Evolutionary conservation across 2,329 filamentous ascomycete genomes (phyloP).

Genomic region (Xylariaceae sp.): DNA sequence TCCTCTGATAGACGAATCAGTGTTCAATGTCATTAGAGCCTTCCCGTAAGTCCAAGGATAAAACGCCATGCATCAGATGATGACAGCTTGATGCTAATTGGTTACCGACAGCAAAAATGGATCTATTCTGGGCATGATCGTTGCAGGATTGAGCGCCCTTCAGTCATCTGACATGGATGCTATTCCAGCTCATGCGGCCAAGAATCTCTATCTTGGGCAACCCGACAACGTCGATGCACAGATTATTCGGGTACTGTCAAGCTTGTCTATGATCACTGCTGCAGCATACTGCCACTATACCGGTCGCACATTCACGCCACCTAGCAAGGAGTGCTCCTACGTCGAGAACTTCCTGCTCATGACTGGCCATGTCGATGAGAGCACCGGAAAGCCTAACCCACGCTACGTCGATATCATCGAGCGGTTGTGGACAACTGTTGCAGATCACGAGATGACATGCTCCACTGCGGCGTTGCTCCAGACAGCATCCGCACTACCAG

Average conservation of each 20-base stretch:
- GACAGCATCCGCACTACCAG: constrained; percentile 17
- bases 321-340: constrained; percentile 15
- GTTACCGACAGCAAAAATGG: constrained; percentile 15
- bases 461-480: constrained; percentile 19
- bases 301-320: constrained; percentile 12
- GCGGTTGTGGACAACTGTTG: constrained; percentile 15
- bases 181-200: constrained; percentile 14
- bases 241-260: constrained; percentile 15
- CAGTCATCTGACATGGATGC: constrained; percentile 15
- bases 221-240: constrained; percentile 16
- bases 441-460: constrained; percentile 22
- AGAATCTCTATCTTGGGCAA: constrained; percentile 16
- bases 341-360: constrained; percentile 21
- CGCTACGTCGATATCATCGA: constrained; percentile 15
- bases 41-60: constrained; percentile 10
- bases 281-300: constrained; percentile 19
- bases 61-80: background rate
- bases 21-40: constrained; percentile 14
- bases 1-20: constrained; percentile 9
- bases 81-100: background rate
- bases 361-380: constrained; percentile 17
- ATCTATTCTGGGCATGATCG: constrained; percentile 19
- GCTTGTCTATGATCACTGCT: constrained; percentile 19
- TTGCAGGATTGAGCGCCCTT: constrained; percentile 16
- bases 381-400: constrained; percentile 12